Percentiles rank a stretch among this genome's conserved stretches.
Conservation (phyloP, 2,329 filamentous ascomycete genomes). For the Ophiostoma piceae region DNA sequence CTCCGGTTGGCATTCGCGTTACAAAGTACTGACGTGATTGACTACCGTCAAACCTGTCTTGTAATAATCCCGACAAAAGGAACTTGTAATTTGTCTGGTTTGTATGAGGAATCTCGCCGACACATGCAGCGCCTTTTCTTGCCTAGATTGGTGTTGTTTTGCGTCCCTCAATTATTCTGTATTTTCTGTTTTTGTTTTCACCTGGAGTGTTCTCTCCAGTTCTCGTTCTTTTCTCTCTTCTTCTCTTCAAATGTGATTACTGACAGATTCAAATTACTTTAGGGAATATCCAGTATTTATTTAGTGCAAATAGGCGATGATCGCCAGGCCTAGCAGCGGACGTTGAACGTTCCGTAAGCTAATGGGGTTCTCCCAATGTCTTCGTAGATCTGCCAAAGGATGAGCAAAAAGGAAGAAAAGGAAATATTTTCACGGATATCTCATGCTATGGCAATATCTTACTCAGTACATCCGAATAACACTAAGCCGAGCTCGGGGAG, state of each 20-base stretch:
- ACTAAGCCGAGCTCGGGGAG: neutral
- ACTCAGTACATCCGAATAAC: neutral
- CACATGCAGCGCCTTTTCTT: conserved; percentile 3
- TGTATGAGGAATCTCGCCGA: neutral
- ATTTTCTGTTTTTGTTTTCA: neutral
- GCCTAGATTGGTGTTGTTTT: neutral
- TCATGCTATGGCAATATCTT: neutral
- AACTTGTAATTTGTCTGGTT: neutral
- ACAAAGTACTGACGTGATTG: neutral
- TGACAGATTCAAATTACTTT: neutral
- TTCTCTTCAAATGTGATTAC: neutral
- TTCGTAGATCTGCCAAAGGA: neutral
- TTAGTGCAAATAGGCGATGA: neutral
- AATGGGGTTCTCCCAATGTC: neutral
- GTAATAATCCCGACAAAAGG: neutral
- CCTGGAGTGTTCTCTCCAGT: neutral
- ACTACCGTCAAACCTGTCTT: neutral
- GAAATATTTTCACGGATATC: no score
- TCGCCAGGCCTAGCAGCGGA: neutral
- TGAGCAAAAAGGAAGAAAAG: no score
- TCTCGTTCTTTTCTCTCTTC: neutral
- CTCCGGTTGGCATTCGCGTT: neutral
- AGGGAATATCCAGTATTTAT: neutral
- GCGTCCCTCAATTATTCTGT: neutral
- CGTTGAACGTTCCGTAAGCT: neutral